Conservation (phyloP, 2,329 filamentous ascomycete genomes). For the Diaporthe sp. region DNA sequence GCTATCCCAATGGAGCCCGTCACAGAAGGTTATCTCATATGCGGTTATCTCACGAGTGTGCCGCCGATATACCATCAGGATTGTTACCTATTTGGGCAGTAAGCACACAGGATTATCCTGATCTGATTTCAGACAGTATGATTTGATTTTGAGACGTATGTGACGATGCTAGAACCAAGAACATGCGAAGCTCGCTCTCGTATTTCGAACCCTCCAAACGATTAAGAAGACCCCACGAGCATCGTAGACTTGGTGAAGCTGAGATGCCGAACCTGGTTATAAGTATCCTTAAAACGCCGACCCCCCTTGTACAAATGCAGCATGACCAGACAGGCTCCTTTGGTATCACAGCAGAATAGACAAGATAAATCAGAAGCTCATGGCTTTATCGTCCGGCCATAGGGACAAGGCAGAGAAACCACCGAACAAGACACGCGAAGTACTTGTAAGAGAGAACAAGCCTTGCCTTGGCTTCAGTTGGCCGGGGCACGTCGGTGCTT, state of each 20-base stretch:
- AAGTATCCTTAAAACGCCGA: conserved; percentile 7
- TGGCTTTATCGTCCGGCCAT: not conserved
- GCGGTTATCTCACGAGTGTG: not conserved
- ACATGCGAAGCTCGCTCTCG: not conserved
- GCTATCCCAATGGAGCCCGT: not conserved
- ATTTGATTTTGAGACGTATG: too few relatives aligned
- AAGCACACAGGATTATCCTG: not conserved
- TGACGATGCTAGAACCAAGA: not conserved
- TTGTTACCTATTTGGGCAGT: not conserved
- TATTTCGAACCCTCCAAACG: not conserved
- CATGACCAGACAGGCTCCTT: not conserved
- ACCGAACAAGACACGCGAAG: not conserved
- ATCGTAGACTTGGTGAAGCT: not conserved
- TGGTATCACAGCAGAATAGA: conserved; percentile 18
- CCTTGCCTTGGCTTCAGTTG: not conserved
- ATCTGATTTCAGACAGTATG: not conserved
- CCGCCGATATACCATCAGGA: not conserved
- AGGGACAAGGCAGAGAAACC: not conserved
- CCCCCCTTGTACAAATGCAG: not conserved
- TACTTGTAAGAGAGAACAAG: not conserved
- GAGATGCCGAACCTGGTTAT: not conserved
- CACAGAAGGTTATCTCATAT: not conserved
- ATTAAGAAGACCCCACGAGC: not conserved
- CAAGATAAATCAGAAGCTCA: not conserved
- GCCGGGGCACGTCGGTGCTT: not conserved